These are phyloP conservation scores for Gastrolobium bilobum DNA, from an alignment of 306 rosid genomes.

Conservation along the genomic window DNA sequence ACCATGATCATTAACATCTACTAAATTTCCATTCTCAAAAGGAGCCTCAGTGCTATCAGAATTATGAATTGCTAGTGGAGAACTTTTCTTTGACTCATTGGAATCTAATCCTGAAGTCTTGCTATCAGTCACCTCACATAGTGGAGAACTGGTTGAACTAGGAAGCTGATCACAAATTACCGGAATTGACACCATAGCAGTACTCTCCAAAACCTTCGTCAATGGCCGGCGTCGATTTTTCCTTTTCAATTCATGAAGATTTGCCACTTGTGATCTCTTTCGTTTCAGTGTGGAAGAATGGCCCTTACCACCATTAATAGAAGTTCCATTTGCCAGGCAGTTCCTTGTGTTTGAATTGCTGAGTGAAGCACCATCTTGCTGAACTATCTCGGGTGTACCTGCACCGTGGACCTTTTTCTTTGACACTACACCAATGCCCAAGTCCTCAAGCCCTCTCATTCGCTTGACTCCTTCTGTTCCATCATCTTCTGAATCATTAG, in stretches of 20 bases:
- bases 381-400: slow-evolving; percentile 59
- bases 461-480: slow-evolving; percentile 81
- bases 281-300: slow-evolving; percentile 56
- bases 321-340: slow-evolving; percentile 59
- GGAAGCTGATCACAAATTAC: slow-evolving; percentile 64
- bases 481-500: slow-evolving; percentile 87
- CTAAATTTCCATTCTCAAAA: slow-evolving; percentile 59
- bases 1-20: slow-evolving; percentile 52
- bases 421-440: slow-evolving; percentile 64
- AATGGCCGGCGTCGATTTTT: slow-evolving; percentile 72
- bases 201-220: slow-evolving; percentile 80
- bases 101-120: slow-evolving; percentile 56
- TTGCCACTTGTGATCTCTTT: slow-evolving; percentile 71
- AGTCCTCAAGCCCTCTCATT: slow-evolving; percentile 85
- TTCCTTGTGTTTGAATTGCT: slow-evolving; percentile 55
- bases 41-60: slow-evolving; percentile 55
- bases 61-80: slow-evolving; percentile 37
- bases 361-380: slow-evolving; percentile 57
- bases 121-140: slow-evolving; percentile 55
- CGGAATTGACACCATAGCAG: slow-evolving; percentile 77
- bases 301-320: slow-evolving; percentile 60
- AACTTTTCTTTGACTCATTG: slow-evolving; percentile 55
- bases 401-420: slow-evolving; percentile 60
- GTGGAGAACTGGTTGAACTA: slow-evolving; percentile 57
- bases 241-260: slow-evolving; percentile 71